A percentile compares a stretch with the other conserved stretches of the same genome.
Evolutionary conservation across 2,329 filamentous ascomycete species (phyloP).

Genomic region (Emmonsia crescens): DNA sequence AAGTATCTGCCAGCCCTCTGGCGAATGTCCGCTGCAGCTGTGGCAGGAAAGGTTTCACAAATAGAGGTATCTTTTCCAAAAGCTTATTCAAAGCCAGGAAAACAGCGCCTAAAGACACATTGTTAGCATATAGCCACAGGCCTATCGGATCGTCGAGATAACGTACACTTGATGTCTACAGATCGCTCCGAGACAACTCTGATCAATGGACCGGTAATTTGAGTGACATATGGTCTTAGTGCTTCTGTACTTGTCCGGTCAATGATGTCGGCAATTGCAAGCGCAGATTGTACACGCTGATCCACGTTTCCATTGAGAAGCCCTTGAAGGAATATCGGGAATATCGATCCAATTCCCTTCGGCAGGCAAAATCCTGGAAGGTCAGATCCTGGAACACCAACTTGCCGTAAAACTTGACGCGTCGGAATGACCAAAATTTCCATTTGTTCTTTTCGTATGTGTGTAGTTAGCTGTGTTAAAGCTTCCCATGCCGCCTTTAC

Average conservation of each 20-base stretch:
- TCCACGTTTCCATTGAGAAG: constrained; percentile 93
- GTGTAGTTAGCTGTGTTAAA: constrained; percentile 76
- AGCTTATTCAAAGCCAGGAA: constrained; percentile 88
- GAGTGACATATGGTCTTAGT: constrained; percentile 88
- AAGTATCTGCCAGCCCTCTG: constrained; percentile 84
- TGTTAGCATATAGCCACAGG: constrained; percentile 14
- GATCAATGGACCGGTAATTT: constrained; percentile 94
- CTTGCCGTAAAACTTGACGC: constrained; percentile 71
- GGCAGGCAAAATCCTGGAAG: constrained; percentile 80
- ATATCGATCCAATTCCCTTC: constrained; percentile 91
- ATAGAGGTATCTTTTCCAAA: constrained; percentile 89
- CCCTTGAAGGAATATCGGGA: constrained; percentile 95
- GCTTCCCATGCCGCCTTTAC: constrained; percentile 86
- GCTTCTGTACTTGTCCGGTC: constrained; percentile 82
- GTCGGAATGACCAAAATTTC: constrained; percentile 81
- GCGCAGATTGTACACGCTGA: constrained; percentile 79
- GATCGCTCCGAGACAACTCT: constrained; percentile 95
- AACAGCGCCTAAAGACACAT: constrained; percentile 57
- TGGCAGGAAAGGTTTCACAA: constrained; percentile 91
- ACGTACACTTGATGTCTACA: constrained; percentile 69
- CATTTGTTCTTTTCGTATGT: constrained; percentile 94
- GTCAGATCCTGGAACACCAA: constrained; percentile 75
- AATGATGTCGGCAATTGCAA: constrained; percentile 91
- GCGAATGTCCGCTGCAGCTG: constrained; percentile 96
- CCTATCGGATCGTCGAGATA: not conserved